phyloP scores from a whole-genome alignment of 768 basidiomycete genomes.

The Auricularia cornea region DNA sequence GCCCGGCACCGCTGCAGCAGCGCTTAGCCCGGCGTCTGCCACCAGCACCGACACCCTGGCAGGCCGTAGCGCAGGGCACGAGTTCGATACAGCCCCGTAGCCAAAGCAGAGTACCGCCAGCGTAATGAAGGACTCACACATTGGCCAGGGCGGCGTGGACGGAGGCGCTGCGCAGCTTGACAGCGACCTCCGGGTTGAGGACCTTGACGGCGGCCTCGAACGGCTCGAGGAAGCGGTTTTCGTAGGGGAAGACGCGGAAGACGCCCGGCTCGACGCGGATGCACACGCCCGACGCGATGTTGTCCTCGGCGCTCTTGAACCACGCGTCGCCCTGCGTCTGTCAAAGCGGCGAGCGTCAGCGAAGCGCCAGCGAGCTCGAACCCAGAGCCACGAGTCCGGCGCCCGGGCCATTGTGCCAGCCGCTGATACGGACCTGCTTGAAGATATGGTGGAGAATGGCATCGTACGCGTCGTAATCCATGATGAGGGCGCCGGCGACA shows the following conservation, averaged over 20 bases:
- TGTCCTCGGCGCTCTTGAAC: slow-evolving; percentile 82
- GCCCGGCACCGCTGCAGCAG: no score
- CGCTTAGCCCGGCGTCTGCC: no score
- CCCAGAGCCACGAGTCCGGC: no score
- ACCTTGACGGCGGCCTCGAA: slow-evolving; percentile 71
- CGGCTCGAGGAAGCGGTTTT: slow-evolving; percentile 69
- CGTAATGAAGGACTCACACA: slow-evolving; percentile 36
- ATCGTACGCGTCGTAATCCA: slow-evolving; percentile 55
- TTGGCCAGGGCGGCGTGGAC: slow-evolving; percentile 70
- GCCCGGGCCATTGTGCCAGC: no score
- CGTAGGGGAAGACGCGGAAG: slow-evolving; percentile 80
- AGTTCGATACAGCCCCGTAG: no score
- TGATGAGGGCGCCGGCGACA: slow-evolving; percentile 16
- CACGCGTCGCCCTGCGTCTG: slow-evolving; percentile 78
- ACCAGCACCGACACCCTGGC: no score
- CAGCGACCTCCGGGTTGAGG: slow-evolving; percentile 78
- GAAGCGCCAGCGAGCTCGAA: neutral
- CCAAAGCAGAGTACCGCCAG: neutral
- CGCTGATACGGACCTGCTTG: slow-evolving; percentile 43
- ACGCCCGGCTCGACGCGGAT: slow-evolving; percentile 57
- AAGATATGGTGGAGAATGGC: slow-evolving; percentile 75
- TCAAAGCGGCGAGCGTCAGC: slow-evolving; percentile 6
- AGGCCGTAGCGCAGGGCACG: no score
- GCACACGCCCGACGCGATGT: slow-evolving; percentile 71
- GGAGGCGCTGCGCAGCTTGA: slow-evolving; percentile 71